Evolutionary conservation across 192 early-diverging fungal species (phyloP), one percentile per base, ranked within the genome.

Genomic region (Podila epigama): DNA sequence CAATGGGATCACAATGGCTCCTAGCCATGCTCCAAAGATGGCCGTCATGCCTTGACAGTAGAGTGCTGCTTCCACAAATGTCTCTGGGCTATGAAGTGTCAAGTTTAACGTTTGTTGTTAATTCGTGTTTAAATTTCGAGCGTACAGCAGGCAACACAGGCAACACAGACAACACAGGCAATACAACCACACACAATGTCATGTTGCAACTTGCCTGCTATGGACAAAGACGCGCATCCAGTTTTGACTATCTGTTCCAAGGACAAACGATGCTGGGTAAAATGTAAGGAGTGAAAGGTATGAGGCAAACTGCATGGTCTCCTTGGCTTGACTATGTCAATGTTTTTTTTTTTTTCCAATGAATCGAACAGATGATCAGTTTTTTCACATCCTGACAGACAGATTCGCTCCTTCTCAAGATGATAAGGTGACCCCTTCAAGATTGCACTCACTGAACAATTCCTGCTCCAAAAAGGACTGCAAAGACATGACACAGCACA

Each of bases 11-110:
- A 86, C 85, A 61, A 86, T 75, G 29, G 85, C 81, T 6, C 85
- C 85, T 18, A 86, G 66, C 85, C 85, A 86, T 28, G 85, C 82
- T 22, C 85, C 85, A 53, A 82, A 78, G 28, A 85, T 69, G 1
- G 78, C 51, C 63, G 75, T 80, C 31, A 85, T 64, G 20, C 69
- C 72, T 58, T 83, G 84, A 16, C 80, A 75, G 57, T 85, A 83
- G 4, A 79, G 58, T 29, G 80, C 80, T 28, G 82, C 80, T 39
- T 85, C 84, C 28, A 69, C 55, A 15, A 65, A 82, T 16, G 71
- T 78, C 35, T 65, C 50, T 10, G 80, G 84, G 27, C 84, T 85
- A 70, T 51, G 29, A 36, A 34, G 63, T 67, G 20, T 57, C 53
- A 36, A 56, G 31, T 53, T 3, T 28, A 44, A 11, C 22, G 13